A percentile compares a stretch with the other conserved stretches of the same genome.
These are phyloP conservation scores for Diaporthe ilicicola DNA, from an alignment of 2,329 filamentous ascomycete species.

Conservation along the genomic window DNA sequence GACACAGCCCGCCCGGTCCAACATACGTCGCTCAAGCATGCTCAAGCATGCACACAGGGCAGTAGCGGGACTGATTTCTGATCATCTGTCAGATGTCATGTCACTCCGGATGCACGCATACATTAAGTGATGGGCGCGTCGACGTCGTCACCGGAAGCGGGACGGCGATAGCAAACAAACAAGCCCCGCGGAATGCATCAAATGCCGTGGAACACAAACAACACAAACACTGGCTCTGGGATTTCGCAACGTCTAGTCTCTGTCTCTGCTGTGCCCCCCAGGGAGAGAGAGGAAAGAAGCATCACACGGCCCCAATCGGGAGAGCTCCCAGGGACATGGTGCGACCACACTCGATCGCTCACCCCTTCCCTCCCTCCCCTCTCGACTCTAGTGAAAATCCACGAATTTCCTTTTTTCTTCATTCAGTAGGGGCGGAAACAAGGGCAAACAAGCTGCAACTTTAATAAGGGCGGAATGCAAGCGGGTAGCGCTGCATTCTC, in stretches of 20 bases:
- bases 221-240: conserved; percentile 5
- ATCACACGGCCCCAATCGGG: conserved; percentile 3
- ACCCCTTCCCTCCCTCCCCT: not conserved
- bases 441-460: not conserved
- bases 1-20: not conserved
- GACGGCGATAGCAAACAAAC: conserved; percentile 7
- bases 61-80: not conserved
- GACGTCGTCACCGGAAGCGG: conserved; percentile 2
- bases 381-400: conserved; percentile 16
- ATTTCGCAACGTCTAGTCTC: not conserved
- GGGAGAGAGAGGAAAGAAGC: not conserved
- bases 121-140: not conserved
- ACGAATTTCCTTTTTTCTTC: not conserved
- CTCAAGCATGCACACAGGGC: no score
- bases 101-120: not conserved
- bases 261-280: conserved; percentile 5
- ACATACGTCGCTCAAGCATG: not conserved
- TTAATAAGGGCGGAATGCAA: conserved; percentile 2
- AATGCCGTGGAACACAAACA: conserved; percentile 10
- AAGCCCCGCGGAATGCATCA: not conserved
- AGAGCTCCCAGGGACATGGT: not conserved
- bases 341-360: not conserved
- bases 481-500: conserved; percentile 1
- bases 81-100: conserved; percentile 18
- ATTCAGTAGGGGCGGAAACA: not conserved